phyloP scores from a whole-genome alignment of 179 eudicot genomes.

The Silene vulgaris region DNA sequence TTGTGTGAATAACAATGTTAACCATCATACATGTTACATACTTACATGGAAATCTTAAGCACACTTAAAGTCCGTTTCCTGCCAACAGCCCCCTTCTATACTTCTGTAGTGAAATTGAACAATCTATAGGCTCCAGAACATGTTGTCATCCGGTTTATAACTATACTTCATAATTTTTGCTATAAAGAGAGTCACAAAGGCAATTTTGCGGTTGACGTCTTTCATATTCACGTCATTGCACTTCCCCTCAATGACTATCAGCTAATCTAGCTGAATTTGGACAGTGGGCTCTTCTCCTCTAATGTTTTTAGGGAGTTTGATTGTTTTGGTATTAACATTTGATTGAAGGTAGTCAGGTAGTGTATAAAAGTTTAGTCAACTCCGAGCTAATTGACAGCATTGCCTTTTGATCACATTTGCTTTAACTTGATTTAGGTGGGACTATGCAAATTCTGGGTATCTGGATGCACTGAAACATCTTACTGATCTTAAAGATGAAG shows the following conservation, averaged over 20 bases:
- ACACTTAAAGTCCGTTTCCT: not conserved
- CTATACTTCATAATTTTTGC: too few relatives aligned
- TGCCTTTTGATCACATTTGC: constrained; percentile 6
- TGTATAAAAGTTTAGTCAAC: not conserved
- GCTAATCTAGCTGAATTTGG: too few relatives aligned
- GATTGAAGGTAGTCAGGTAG: not conserved
- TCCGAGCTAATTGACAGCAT: not conserved
- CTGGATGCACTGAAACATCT: constrained; percentile 97
- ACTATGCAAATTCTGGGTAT: constrained; percentile 85
- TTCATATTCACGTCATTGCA: too few relatives aligned
- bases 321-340: not conserved
- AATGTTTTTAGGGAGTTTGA: too few relatives aligned
- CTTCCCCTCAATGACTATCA: too few relatives aligned
- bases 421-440: constrained; percentile 70
- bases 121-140: too few relatives aligned
- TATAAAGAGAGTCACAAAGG: too few relatives aligned
- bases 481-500: constrained; percentile 92
- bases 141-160: too few relatives aligned
- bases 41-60: not conserved
- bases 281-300: too few relatives aligned
- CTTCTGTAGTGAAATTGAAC: not conserved
- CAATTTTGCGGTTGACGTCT: too few relatives aligned
- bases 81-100: not conserved
- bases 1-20: too few relatives aligned
- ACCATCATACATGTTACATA: not conserved